Evolutionary conservation across 441 rosid genomes (phyloP).

Genomic region (Erysimum cheiri): DNA sequence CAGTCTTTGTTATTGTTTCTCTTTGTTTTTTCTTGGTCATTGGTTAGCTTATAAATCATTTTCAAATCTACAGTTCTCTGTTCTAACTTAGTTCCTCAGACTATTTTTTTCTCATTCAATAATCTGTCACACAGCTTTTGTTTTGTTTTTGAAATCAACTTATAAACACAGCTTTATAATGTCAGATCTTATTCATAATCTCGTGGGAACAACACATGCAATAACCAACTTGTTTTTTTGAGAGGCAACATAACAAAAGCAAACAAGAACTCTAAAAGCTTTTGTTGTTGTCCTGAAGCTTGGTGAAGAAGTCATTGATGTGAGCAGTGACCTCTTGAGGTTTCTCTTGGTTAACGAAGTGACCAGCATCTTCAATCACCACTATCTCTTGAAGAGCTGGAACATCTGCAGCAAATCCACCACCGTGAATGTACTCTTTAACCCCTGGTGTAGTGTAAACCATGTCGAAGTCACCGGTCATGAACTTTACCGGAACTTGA

Average conservation of each 20-base stretch:
- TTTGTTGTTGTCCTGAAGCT: conserved; percentile 29
- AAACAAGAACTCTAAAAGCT: conserved; percentile 25
- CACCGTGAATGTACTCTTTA: conserved; percentile 58
- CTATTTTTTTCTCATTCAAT: no score
- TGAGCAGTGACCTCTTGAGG: conserved; percentile 59
- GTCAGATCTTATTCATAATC: conserved; percentile 8
- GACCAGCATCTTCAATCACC: conserved; percentile 64
- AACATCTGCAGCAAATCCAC: conserved; percentile 53
- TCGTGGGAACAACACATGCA: neutral
- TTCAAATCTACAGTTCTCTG: neutral
- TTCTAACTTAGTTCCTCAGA: neutral
- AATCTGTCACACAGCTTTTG: no score
- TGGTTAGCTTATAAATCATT: neutral
- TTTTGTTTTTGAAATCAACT: no score
- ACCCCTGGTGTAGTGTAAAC: conserved; percentile 64
- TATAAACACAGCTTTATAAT: neutral
- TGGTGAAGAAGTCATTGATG: conserved; percentile 53
- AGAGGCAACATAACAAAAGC: neutral
- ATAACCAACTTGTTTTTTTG: conserved; percentile 6
- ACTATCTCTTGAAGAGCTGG: conserved; percentile 61
- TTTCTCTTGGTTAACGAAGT: conserved; percentile 69
- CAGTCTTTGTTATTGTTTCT: no score
- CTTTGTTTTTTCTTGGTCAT: neutral
- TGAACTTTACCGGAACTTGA: conserved; percentile 63
- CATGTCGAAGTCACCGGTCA: conserved; percentile 62